Evolutionary conservation across 1,139 yeast species (phyloP), one percentile per base, ranked within the genome.

Genomic region (Diutina scorzettiae): DNA sequence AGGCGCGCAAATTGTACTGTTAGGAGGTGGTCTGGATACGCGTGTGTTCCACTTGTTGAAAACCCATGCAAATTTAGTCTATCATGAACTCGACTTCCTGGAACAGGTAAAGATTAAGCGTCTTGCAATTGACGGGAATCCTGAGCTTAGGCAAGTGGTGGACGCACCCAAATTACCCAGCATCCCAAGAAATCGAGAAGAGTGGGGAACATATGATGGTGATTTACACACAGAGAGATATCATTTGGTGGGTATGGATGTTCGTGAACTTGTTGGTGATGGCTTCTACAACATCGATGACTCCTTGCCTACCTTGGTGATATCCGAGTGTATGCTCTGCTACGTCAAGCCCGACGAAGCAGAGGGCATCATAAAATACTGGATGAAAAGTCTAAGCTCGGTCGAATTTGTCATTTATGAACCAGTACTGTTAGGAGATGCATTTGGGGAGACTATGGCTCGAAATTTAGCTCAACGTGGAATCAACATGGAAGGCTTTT

Each of bases 11-110:
- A 73, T 91, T 9, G 60, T 91, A 0, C 86, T 93, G 4, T 59
- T 91, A 19, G 98, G 98, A 0, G 85, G 96, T n/a, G 98, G 98
- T 1, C 83, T 94, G n/a, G 98, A 91, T 58, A 79, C 96, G 1
- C 60, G 97, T 46, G 70, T 75, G 5, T 84, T 85, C 53, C 57
- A 64, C 5, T 45, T 77, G 2, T 56, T 83, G 40, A 51, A 57
- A 3, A 40, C 52, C n/a, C 43, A 50, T 36, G 16, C 43, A 3
- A 52, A 56, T 27, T 49, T 80, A 32, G 56, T 59, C 3, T 81
- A 78, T 53, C 68, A 80, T 43, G 98, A 91, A 56, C 55, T 86
- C 20, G 98, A 91, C 58, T 89, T 84, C 53, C 67, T 71, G 1
- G 78, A 69, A 23, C 73, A 86, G 2, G 71, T 76, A 1, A 63